Evolutionary conservation across 1,284 basidiomycete species (phyloP).

Genomic region (Ceratobasidium sp.): DNA sequence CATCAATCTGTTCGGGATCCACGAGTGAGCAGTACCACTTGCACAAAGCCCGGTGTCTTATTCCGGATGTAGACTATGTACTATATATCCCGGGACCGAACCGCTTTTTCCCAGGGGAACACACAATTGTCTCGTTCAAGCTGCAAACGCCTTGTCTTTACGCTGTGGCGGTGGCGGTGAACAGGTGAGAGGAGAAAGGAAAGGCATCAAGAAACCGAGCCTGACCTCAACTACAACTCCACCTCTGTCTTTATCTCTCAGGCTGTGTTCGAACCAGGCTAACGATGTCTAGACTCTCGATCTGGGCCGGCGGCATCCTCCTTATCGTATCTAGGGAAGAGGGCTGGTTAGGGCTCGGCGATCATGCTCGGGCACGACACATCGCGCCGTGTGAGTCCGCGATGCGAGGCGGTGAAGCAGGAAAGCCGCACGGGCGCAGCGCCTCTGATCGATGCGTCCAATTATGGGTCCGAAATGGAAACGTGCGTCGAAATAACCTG

Average conservation of each 20-base stretch:
- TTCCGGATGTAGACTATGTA: background rate
- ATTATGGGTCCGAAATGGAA: background rate
- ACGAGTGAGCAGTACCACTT: no score
- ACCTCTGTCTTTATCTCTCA: background rate
- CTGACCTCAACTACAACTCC: background rate
- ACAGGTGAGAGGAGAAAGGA: no score
- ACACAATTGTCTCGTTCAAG: background rate
- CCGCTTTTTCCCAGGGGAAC: background rate
- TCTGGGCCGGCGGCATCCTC: background rate
- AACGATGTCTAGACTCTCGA: background rate
- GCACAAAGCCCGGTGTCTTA: constrained; percentile 5
- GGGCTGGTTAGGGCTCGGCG: background rate
- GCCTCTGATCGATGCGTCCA: background rate
- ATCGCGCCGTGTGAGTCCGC: background rate
- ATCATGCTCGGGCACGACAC: constrained; percentile 1
- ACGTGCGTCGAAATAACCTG: background rate
- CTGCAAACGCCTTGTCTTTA: background rate
- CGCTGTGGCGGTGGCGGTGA: background rate
- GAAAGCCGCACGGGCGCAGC: background rate
- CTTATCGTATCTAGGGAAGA: background rate
- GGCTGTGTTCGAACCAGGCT: background rate
- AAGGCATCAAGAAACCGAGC: no score
- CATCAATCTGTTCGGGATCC: constrained; percentile 8
- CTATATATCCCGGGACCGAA: background rate
- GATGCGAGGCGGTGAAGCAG: background rate